Percentiles rank a stretch among this genome's conserved stretches.
Conservation (phyloP, 2,329 filamentous ascomycete genomes). For the Immersiporthe knoxdaviesiana region DNA sequence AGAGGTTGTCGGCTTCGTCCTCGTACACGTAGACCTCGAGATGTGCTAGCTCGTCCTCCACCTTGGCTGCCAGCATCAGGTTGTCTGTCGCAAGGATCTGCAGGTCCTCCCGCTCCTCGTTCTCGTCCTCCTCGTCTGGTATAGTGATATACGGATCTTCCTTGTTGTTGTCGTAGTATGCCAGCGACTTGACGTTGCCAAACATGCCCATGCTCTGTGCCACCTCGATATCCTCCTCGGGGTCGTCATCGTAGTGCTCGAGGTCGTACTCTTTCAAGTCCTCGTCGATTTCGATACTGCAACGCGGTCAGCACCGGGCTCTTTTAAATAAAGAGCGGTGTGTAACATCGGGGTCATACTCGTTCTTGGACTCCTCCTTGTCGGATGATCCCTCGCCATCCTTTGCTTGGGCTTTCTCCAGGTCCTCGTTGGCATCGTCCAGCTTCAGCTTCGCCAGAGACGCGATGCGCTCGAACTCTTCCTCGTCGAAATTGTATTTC, state of each 20-base stretch:
- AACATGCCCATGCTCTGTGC: constrained; percentile 87
- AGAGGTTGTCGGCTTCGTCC: constrained; percentile 91
- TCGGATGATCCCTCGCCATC: constrained; percentile 38
- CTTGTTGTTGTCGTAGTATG: constrained; percentile 92
- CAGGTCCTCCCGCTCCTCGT: constrained; percentile 87
- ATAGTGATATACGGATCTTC: constrained; percentile 97
- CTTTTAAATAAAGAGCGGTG: not conserved
- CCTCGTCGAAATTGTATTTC: constrained; percentile 75
- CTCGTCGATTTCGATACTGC: constrained; percentile 66
- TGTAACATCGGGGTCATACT: constrained; percentile 44
- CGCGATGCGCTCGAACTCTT: constrained; percentile 76
- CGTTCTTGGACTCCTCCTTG: constrained; percentile 33
- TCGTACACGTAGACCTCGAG: constrained; percentile 98
- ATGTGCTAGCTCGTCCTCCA: constrained; percentile 96
- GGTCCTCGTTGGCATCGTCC: constrained; percentile 87
- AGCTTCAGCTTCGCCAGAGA: constrained; percentile 77
- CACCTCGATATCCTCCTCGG: constrained; percentile 61
- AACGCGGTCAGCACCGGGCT: constrained; percentile 30
- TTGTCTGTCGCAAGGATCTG: constrained; percentile 94
- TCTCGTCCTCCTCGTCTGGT: constrained; percentile 66
- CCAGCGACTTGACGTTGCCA: constrained; percentile 88
- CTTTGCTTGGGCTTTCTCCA: constrained; percentile 68
- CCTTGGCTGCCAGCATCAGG: constrained; percentile 85
- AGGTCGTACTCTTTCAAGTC: constrained; percentile 96
- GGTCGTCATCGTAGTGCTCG: constrained; percentile 91